These are phyloP conservation scores for Pseudophaeomoniella oleicola DNA, from an alignment of 2,329 filamentous ascomycete species.

Conservation along the genomic window DNA sequence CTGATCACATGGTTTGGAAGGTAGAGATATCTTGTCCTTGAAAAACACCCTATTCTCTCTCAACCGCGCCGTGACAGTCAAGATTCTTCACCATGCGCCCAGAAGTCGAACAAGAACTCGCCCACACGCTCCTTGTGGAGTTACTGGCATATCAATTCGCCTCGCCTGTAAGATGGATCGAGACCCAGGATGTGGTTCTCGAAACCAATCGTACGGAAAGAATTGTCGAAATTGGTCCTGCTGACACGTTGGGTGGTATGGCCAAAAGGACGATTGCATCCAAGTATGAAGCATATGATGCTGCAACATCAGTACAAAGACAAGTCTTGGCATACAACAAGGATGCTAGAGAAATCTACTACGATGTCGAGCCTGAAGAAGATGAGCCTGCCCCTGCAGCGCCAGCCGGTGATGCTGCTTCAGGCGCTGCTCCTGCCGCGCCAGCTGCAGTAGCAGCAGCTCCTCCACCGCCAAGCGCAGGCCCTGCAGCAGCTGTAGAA, in stretches of 20 bases:
- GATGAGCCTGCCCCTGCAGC: slow-evolving; percentile 53
- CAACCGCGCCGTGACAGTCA: too few species aligned
- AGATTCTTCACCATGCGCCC: slow-evolving; percentile 65
- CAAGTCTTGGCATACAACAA: slow-evolving; percentile 99
- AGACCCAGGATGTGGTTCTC: slow-evolving; percentile 98
- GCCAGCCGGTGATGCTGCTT: slow-evolving; percentile 22
- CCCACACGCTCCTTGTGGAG: slow-evolving; percentile 95
- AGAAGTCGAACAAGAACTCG: slow-evolving; percentile 97
- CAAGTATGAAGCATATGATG: slow-evolving; percentile 98
- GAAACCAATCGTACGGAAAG: slow-evolving; percentile 91
- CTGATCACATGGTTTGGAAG: too few species aligned
- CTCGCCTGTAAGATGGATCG: slow-evolving; percentile 98
- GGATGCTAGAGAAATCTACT: slow-evolving; percentile 98
- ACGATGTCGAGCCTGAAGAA: slow-evolving; percentile 88
- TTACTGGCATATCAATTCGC: slow-evolving; percentile 98
- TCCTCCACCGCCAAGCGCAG: slow-evolving; percentile 54
- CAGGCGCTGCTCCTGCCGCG: slow-evolving; percentile 31
- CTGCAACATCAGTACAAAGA: slow-evolving; percentile 86
- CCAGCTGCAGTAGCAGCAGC: slow-evolving; percentile 37
- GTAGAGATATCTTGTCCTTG: too few species aligned
- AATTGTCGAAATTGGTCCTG: slow-evolving; percentile 93
- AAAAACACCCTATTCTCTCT: too few species aligned
- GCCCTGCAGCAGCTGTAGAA: slow-evolving; percentile 72
- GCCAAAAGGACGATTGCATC: slow-evolving; percentile 87
- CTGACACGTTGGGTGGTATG: slow-evolving; percentile 95